A percentile compares a stretch with the other conserved stretches of the same genome.
Conservation (phyloP, 2,329 filamentous ascomycete genomes). For the Aspergillus amoenus region DNA sequence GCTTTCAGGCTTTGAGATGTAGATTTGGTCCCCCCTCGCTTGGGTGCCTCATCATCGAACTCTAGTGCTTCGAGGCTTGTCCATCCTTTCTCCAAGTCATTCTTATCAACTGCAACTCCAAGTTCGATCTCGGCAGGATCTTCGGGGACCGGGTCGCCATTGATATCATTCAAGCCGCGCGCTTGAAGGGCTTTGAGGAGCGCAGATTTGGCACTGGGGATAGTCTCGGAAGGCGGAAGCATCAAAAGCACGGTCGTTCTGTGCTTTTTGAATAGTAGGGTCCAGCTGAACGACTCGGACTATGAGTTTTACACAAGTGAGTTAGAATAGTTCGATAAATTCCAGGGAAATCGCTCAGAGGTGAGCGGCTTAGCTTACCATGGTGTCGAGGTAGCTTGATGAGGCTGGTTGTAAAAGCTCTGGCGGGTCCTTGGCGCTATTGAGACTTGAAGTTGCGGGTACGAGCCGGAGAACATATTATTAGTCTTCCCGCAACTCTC, state of each 20-base stretch:
- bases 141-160: conserved; percentile 38
- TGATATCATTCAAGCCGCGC: conserved; percentile 41
- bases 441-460: background rate
- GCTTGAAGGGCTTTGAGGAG: conserved; percentile 58
- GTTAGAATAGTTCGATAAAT: background rate
- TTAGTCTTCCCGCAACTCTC: background rate
- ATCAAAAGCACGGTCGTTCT: conserved; percentile 70
- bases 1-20: conserved; percentile 25
- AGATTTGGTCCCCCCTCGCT: conserved; percentile 29
- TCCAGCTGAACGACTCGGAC: conserved; percentile 54
- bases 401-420: conserved; percentile 17
- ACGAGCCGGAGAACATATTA: background rate
- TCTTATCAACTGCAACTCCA: conserved; percentile 47
- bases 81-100: conserved; percentile 53
- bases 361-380: conserved; percentile 13
- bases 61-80: conserved; percentile 38
- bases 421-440: conserved; percentile 15
- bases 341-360: background rate
- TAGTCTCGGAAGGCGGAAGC: conserved; percentile 57
- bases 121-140: conserved; percentile 46
- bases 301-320: conserved; percentile 16
- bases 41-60: conserved; percentile 24
- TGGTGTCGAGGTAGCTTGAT: conserved; percentile 9
- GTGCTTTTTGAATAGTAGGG: conserved; percentile 71
- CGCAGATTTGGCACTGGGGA: conserved; percentile 57